Conservation (phyloP, 805 yeast species). For the Kurtzmaniella fragi region DNA sequence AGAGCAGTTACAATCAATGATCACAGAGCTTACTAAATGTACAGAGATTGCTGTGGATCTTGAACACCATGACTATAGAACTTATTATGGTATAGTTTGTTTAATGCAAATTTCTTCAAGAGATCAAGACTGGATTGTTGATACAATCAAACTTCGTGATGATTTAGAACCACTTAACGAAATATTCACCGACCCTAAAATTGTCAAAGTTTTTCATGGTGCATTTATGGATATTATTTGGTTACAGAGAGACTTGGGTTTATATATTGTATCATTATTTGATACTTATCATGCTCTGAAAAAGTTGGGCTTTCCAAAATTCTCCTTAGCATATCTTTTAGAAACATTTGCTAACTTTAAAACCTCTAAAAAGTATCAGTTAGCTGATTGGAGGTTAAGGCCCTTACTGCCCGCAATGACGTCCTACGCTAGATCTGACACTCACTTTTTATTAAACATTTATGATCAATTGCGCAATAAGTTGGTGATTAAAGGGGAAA, state of each 20-base stretch:
- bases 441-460: slow-evolving; percentile 82
- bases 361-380: slow-evolving; percentile 90
- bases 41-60: slow-evolving; percentile 85
- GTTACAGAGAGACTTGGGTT: slow-evolving; percentile 93
- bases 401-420: slow-evolving; percentile 75
- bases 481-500: slow-evolving; percentile 38
- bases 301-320: slow-evolving; percentile 72
- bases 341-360: slow-evolving; percentile 77
- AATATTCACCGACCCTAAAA: slow-evolving; percentile 74
- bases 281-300: slow-evolving; percentile 91
- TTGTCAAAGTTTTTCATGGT: slow-evolving; percentile 90
- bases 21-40: slow-evolving; percentile 44
- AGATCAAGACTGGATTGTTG: slow-evolving; percentile 80
- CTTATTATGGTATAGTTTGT: slow-evolving; percentile 87
- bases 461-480: slow-evolving; percentile 68
- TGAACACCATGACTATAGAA: slow-evolving; percentile 91
- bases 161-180: slow-evolving; percentile 62
- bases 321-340: slow-evolving; percentile 77
- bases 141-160: slow-evolving; percentile 74
- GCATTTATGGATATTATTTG: slow-evolving; percentile 95
- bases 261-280: slow-evolving; percentile 82
- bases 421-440: slow-evolving; percentile 90
- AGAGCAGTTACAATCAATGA: slow-evolving; percentile 49
- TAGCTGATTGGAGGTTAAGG: slow-evolving; percentile 94
- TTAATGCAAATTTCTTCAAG: slow-evolving; percentile 88